Base-by-base conservation (phyloP, 306 rosid genomes). In the Begonia loranthoides region DNA sequence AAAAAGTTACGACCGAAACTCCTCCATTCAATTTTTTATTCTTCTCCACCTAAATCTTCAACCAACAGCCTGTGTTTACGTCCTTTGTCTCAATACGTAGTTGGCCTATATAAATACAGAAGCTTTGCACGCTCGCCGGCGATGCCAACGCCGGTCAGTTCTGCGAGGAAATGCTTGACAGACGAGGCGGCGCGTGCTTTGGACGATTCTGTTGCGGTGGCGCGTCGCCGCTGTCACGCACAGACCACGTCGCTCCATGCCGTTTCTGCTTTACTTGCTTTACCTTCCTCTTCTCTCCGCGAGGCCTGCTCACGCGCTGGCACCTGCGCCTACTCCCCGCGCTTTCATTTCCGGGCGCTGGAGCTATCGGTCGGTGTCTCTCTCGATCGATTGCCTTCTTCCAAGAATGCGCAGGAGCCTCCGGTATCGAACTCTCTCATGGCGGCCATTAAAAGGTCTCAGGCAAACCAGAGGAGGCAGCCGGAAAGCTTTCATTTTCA, bases 131-230 rank as follows among this genome's bases (percentile, higher is more conserved):
- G 95, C 77, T 74, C 47, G 70, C 94, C 94, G 94, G 95, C 88
- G 88, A 92, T 92, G 99, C 99, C 94, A 56, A 86, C 94, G 94
- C 88, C 94, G 94, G 94, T 92, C 9, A 79, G 82, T 71, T 60
- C 73, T 28, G 99, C 96, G 57, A 76, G 88, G 87, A 94, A 92
- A 80, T 86, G 86, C 64, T 74, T 92, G 47, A 82, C 96, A 17
- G 96, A 92, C 0, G 96, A 92, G 40, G 92, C 99, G 17, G 94
- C 82, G 45, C 84, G 94, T 44, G 92, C 85, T 0, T 61, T 92
- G 0, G 88, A 92, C 67, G 94, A 86, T 3, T 92, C 99, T 0
- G 94, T 83, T 1, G 61, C 77, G 0, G 93, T 92, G 12, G 94
- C 99, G 46, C 88, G 96, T 1, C 76, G 93, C 0, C 66, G 96